These are phyloP conservation scores for Penicillium soppii DNA, from an alignment of 495 filamentous ascomycete genomes.

Conservation along the genomic window DNA sequence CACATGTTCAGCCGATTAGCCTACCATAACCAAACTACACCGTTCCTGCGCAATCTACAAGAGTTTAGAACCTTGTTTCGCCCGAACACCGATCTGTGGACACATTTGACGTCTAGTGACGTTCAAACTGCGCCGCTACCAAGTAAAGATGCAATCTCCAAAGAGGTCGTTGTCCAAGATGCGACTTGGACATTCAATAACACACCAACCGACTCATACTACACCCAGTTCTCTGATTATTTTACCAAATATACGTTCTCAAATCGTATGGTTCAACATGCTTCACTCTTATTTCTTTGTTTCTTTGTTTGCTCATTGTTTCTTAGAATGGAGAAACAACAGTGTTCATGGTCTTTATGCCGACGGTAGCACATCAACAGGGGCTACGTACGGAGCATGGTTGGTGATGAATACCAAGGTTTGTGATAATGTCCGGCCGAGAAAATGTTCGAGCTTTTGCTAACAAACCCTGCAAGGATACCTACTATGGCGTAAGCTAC, in stretches of 20 bases:
- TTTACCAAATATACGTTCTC: slow-evolving; percentile 61
- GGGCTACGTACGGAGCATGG: slow-evolving; percentile 54
- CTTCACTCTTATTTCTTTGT: neutral
- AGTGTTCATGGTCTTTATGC: slow-evolving; percentile 54
- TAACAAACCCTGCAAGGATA: slow-evolving; percentile 32
- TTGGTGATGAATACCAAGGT: slow-evolving; percentile 56
- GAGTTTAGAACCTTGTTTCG: slow-evolving; percentile 57
- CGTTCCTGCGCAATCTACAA: slow-evolving; percentile 53
- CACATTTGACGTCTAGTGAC: slow-evolving; percentile 51
- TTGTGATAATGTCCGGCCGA: neutral
- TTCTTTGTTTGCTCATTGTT: neutral
- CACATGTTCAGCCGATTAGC: slow-evolving; percentile 54
- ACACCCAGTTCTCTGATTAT: slow-evolving; percentile 51
- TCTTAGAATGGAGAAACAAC: slow-evolving; percentile 48
- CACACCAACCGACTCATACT: slow-evolving; percentile 49
- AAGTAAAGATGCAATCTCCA: slow-evolving; percentile 37
- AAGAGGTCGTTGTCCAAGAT: slow-evolving; percentile 53
- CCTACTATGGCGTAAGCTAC: slow-evolving; percentile 49
- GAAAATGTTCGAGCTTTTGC: neutral
- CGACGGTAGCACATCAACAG: slow-evolving; percentile 49
- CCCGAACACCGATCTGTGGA: slow-evolving; percentile 55
- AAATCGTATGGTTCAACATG: slow-evolving; percentile 24
- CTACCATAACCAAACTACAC: slow-evolving; percentile 53
- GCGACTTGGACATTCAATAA: slow-evolving; percentile 56
- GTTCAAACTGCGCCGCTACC: slow-evolving; percentile 53